Conservation (phyloP, 768 basidiomycete species). For the Trichaptum fuscoviolaceum region DNA sequence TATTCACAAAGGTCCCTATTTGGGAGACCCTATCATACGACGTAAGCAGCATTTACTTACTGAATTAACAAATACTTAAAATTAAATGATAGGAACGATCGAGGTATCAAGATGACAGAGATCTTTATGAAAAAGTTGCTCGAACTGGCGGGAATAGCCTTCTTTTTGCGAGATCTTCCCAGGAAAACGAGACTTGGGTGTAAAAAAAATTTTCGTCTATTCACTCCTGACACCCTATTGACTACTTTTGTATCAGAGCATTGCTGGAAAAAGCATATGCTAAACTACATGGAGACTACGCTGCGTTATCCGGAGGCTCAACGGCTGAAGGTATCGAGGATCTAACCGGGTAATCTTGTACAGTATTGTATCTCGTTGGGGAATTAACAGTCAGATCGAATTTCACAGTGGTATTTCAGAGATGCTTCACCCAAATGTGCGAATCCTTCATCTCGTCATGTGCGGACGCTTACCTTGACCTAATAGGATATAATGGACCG, state of each 20-base stretch:
- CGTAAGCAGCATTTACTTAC: neutral
- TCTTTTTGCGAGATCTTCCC: constrained; percentile 17
- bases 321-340: constrained; percentile 21
- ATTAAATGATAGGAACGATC: constrained; percentile 4
- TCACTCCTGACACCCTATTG: too few species aligned
- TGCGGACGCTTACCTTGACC: too few species aligned
- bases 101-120: neutral
- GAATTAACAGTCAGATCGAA: too few species aligned
- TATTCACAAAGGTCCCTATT: constrained; percentile 46
- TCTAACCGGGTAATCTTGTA: constrained; percentile 27
- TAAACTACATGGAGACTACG: constrained; percentile 31
- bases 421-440: constrained; percentile 12
- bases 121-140: constrained; percentile 13
- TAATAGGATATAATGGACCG: constrained; percentile 43
- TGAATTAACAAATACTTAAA: neutral
- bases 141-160: constrained; percentile 16
- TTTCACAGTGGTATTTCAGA: neutral
- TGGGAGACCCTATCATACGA: constrained; percentile 39
- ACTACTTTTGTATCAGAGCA: constrained; percentile 12
- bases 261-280: constrained; percentile 31
- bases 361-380: too few species aligned
- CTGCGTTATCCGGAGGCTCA: constrained; percentile 22
- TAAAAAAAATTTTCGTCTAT: constrained; percentile 10
- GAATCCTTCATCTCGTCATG: constrained; percentile 7
- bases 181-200: constrained; percentile 27